Conservation (phyloP, 176 grass and related monocot species). For the Musa acuminata region DNA sequence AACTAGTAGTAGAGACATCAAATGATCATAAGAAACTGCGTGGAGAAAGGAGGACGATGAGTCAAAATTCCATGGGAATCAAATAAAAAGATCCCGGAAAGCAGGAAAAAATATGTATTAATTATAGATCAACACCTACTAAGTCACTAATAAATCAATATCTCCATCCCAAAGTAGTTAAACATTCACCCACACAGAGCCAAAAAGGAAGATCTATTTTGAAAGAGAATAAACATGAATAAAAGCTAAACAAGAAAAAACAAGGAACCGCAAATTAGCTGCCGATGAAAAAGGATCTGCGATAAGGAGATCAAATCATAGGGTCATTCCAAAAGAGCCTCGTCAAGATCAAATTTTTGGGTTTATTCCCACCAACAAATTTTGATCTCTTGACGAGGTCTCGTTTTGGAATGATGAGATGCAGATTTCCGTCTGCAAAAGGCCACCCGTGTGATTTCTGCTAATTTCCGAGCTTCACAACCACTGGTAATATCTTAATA, state of each 20-base stretch:
- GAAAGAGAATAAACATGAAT: background rate
- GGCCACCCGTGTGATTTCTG: too few species aligned
- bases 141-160: background rate
- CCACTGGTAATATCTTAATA: too few species aligned
- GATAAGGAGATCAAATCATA: background rate
- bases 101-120: background rate
- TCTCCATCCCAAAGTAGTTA: background rate
- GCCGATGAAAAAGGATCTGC: background rate
- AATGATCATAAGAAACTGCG: background rate
- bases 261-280: background rate
- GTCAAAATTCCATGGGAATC: background rate
- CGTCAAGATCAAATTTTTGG: background rate
- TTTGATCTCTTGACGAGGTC: background rate
- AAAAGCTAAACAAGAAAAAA: background rate
- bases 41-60: background rate
- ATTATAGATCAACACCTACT: background rate
- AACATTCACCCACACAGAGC: background rate
- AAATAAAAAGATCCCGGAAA: background rate
- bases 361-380: background rate
- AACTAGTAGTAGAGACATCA: background rate
- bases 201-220: background rate
- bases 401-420: background rate
- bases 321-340: background rate
- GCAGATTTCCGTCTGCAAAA: too few species aligned
- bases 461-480: too few species aligned